These are phyloP conservation scores for Raffaelea albimanens DNA, from an alignment of 2,329 filamentous ascomycete genomes.

Conservation along the genomic window DNA sequence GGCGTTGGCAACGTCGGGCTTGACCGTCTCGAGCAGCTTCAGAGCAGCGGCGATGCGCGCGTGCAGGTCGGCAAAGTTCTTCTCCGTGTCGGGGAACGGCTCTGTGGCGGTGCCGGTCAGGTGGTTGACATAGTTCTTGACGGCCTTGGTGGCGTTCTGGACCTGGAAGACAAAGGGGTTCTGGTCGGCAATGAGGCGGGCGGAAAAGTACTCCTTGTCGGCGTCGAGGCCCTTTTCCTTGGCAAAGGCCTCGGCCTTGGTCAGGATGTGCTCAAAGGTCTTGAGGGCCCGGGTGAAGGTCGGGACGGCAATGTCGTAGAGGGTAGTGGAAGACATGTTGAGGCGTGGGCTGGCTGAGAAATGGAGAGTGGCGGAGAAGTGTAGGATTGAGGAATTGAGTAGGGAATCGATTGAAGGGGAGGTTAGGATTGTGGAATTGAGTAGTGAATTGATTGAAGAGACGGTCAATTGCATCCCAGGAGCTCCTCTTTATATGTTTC, in stretches of 20 bases:
- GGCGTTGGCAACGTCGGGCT: slow-evolving; percentile 16
- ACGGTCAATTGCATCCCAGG: no score
- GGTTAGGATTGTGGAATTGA: no score
- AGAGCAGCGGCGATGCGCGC: slow-evolving; percentile 19
- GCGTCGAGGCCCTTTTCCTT: slow-evolving; percentile 19
- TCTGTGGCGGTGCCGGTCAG: slow-evolving; percentile 15
- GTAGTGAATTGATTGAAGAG: no score
- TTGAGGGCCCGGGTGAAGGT: slow-evolving; percentile 15
- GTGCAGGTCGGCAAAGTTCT: slow-evolving; percentile 23
- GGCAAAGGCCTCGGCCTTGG: slow-evolving; percentile 20
- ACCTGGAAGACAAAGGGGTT: slow-evolving; percentile 27
- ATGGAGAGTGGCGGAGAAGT: background rate
- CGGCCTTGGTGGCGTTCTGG: slow-evolving; percentile 18
- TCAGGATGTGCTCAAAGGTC: slow-evolving; percentile 20
- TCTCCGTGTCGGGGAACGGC: slow-evolving; percentile 19
- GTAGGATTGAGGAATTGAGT: background rate
- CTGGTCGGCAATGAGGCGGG: slow-evolving; percentile 25
- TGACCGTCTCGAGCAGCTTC: slow-evolving; percentile 19
- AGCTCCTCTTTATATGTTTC: no score
- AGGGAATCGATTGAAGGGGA: no score
- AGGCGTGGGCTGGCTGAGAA: background rate
- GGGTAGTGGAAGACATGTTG: slow-evolving; percentile 17
- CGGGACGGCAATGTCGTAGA: slow-evolving; percentile 21
- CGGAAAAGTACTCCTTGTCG: slow-evolving; percentile 14
- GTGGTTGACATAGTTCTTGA: slow-evolving; percentile 17